Percentiles rank a stretch among this genome's conserved stretches.
Conservation (phyloP, 768 basidiomycete species). For the Suillus brevipes region DNA sequence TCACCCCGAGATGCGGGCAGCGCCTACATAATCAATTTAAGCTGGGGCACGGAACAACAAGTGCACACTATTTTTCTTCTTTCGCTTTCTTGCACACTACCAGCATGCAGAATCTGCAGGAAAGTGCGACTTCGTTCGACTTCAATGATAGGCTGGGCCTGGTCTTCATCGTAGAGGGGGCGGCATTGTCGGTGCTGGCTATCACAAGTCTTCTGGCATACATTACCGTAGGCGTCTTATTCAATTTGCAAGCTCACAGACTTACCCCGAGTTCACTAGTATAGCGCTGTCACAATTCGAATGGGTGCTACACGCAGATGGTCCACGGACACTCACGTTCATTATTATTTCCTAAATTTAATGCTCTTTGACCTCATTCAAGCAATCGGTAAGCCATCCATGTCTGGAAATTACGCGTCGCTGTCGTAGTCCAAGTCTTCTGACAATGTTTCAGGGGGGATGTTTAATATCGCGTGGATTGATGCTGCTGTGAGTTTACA, state of each 20-base stretch:
- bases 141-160: slow-evolving; percentile 31
- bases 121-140: slow-evolving; percentile 9
- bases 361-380: slow-evolving; percentile 34
- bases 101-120: neutral
- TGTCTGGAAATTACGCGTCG: neutral
- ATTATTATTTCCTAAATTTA: slow-evolving; percentile 35
- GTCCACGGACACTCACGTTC: slow-evolving; percentile 34
- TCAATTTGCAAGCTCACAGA: too few relatives aligned
- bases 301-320: slow-evolving; percentile 27
- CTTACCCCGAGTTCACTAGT: slow-evolving; percentile 16
- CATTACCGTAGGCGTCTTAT: slow-evolving; percentile 24
- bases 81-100: neutral
- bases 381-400: slow-evolving; percentile 29
- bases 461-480: slow-evolving; percentile 39
- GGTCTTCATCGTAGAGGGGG: slow-evolving; percentile 31
- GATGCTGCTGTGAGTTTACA: slow-evolving; percentile 29
- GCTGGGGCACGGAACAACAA: neutral
- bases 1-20: neutral
- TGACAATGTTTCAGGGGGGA: slow-evolving; percentile 31
- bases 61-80: neutral
- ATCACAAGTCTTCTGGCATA: slow-evolving; percentile 30
- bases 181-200: slow-evolving; percentile 30
- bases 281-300: slow-evolving; percentile 27
- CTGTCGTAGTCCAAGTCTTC: neutral
- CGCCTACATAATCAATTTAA: neutral